Percentiles rank a stretch among this genome's conserved stretches.
Evolutionary conservation across 768 basidiomycete genomes (phyloP).

Genomic region (Wakefieldia striispora): DNA sequence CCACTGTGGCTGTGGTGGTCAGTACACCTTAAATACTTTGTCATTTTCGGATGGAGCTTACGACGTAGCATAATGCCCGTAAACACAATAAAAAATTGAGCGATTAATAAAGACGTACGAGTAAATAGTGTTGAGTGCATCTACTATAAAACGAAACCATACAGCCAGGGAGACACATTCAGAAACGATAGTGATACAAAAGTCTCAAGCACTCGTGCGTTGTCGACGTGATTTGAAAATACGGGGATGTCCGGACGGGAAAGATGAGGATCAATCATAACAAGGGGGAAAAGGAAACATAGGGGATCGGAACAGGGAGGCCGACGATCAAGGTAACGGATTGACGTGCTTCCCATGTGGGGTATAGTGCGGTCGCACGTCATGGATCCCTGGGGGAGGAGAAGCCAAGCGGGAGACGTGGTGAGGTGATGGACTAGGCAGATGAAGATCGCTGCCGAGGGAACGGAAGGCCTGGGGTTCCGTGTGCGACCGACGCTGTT

Average conservation of each 20-base stretch:
- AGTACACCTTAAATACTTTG: slow-evolving; percentile 32
- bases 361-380: slow-evolving; percentile 37
- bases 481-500: slow-evolving; percentile 55
- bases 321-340: slow-evolving; percentile 40
- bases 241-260: slow-evolving; percentile 27
- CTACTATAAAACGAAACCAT: slow-evolving; percentile 31
- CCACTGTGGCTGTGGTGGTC: slow-evolving; percentile 27
- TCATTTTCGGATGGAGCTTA: slow-evolving; percentile 21
- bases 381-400: slow-evolving; percentile 38
- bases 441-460: slow-evolving; percentile 48
- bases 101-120: slow-evolving; percentile 31
- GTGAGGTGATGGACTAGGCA: slow-evolving; percentile 44
- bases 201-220: slow-evolving; percentile 22
- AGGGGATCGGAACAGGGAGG: slow-evolving; percentile 14
- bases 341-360: slow-evolving; percentile 48
- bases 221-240: slow-evolving; percentile 27
- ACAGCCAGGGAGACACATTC: slow-evolving; percentile 21
- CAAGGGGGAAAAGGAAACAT: slow-evolving; percentile 14
- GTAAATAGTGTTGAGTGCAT: slow-evolving; percentile 35
- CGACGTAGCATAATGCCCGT: slow-evolving; percentile 25
- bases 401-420: slow-evolving; percentile 42
- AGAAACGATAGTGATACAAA: slow-evolving; percentile 33
- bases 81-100: slow-evolving; percentile 14
- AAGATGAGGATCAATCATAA: slow-evolving; percentile 22
- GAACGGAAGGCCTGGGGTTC: slow-evolving; percentile 54